Evolutionary conservation across 257 asterid genomes (phyloP), one percentile per base, ranked within the genome.

Genomic region (Capsicum chinense): DNA sequence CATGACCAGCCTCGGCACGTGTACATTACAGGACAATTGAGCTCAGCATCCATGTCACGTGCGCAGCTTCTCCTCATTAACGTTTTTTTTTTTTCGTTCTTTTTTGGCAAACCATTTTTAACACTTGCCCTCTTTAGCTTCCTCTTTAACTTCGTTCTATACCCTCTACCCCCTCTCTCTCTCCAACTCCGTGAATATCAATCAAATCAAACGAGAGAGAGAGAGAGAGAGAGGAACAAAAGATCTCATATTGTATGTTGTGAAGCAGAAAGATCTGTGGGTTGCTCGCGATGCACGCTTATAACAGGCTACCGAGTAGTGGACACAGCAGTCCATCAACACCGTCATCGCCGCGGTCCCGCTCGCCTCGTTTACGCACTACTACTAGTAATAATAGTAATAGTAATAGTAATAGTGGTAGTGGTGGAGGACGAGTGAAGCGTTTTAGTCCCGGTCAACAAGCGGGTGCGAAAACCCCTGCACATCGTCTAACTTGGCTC

Each of bases 261-360:
- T 93, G 92, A 92, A 90, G 88, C 81, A 64, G 52, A 68, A 87
- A 37, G 26, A 39, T n/a, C 44, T 39, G 33, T 26, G 33, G 33
- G 33, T 26, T 26, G 52, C 47, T 5, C 48, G 88, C 80, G 92
- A 96, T 96, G 99, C 97, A 90, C 86, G 97, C 98, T 80, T 90
- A 93, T 88, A 93, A 90, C 87, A 94, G 99, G 94, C 96, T 93
- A 68, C 97, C 98, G 89, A 89, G 89, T 92, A 95, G 98, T 93
- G 99, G 98, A 92, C 93, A 92, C 87, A 92, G 80, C 91, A 92
- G 97, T 92, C 97, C 98, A 21, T 90, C 95, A 14, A 91, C 99
- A 64, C 97, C 99, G 71, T 87, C 95, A 62, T 96, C 99, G 16
- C 99, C 99, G 60, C 89, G 92, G 81, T 90, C 95, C 83, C 94